Evolutionary conservation across 257 asterid genomes (phyloP).

Genomic region (Gynochthodes officinalis): DNA sequence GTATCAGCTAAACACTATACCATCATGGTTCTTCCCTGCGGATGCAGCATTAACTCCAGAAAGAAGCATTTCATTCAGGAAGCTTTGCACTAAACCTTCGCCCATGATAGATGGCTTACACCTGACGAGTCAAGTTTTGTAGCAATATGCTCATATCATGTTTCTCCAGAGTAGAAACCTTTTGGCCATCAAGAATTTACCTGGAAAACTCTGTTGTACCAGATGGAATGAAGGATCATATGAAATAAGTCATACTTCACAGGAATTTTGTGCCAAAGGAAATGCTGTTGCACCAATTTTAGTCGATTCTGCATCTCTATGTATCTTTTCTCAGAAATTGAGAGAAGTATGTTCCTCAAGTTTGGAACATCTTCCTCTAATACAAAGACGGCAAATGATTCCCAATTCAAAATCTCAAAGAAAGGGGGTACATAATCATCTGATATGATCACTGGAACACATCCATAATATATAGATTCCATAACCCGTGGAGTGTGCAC

Average conservation of each 20-base stretch:
- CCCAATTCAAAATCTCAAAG: slow-evolving; percentile 56
- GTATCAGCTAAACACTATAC: neutral
- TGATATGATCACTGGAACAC: slow-evolving; percentile 62
- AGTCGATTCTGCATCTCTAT: slow-evolving; percentile 40
- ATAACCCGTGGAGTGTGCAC: slow-evolving; percentile 63
- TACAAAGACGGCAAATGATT: slow-evolving; percentile 48
- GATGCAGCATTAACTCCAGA: neutral
- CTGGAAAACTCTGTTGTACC: slow-evolving; percentile 55
- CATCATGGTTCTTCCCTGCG: neutral
- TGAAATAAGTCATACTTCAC: slow-evolving; percentile 57
- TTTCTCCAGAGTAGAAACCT: neutral
- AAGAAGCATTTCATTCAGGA: neutral
- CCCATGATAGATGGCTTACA: neutral
- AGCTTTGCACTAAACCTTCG: neutral
- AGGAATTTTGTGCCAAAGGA: slow-evolving; percentile 62
- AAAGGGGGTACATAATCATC: slow-evolving; percentile 65
- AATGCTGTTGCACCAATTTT: slow-evolving; percentile 38
- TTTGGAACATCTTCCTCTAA: slow-evolving; percentile 50
- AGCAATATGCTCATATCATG: neutral
- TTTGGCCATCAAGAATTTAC: slow-evolving; percentile 13
- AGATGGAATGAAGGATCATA: slow-evolving; percentile 71
- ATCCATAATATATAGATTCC: slow-evolving; percentile 55
- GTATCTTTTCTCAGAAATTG: slow-evolving; percentile 48
- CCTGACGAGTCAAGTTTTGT: neutral
- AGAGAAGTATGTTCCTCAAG: slow-evolving; percentile 51